Evolutionary conservation across 2,329 filamentous ascomycete genomes (phyloP).

Genomic region (Sclerotinia subarctica): DNA sequence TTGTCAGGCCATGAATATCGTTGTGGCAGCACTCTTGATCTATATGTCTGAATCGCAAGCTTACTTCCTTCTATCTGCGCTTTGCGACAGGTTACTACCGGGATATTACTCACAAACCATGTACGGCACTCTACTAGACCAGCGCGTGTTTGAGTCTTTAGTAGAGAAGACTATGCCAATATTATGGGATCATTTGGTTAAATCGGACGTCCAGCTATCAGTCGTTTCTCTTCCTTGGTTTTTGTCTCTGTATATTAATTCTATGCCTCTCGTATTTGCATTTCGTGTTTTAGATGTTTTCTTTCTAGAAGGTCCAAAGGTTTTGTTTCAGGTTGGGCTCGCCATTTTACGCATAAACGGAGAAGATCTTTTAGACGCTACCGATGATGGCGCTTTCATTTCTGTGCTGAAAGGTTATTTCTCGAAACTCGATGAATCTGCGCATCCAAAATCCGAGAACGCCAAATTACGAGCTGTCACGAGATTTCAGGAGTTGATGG

Average conservation of each 20-base stretch:
- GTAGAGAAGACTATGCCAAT: constrained; percentile 99
- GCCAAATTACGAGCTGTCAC: constrained; percentile 92
- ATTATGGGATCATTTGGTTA: constrained; percentile 96
- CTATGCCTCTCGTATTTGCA: constrained; percentile 96
- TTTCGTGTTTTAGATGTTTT: constrained; percentile 97
- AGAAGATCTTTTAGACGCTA: constrained; percentile 87
- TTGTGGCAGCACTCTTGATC: constrained; percentile 94
- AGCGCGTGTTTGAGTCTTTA: constrained; percentile 94
- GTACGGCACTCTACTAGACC: constrained; percentile 96
- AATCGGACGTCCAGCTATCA: constrained; percentile 93
- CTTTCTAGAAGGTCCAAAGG: constrained; percentile 96
- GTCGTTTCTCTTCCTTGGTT: constrained; percentile 98
- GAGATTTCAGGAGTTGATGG: constrained; percentile 96
- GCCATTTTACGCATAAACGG: constrained; percentile 98
- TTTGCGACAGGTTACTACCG: constrained; percentile 89
- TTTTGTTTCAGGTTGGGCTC: constrained; percentile 92
- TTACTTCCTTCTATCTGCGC: constrained; percentile 85
- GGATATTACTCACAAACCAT: constrained; percentile 99
- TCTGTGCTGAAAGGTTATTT: constrained; percentile 96
- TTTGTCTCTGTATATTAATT: constrained; percentile 96
- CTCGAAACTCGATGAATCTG: constrained; percentile 86
- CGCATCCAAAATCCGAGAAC: constrained; percentile 93
- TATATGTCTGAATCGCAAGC: constrained; percentile 97
- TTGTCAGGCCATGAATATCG: constrained; percentile 99
- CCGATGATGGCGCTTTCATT: constrained; percentile 95